phyloP scores from a whole-genome alignment of 2,329 filamentous ascomycete species.

The Pseudogymnoascus verrucosus region DNA sequence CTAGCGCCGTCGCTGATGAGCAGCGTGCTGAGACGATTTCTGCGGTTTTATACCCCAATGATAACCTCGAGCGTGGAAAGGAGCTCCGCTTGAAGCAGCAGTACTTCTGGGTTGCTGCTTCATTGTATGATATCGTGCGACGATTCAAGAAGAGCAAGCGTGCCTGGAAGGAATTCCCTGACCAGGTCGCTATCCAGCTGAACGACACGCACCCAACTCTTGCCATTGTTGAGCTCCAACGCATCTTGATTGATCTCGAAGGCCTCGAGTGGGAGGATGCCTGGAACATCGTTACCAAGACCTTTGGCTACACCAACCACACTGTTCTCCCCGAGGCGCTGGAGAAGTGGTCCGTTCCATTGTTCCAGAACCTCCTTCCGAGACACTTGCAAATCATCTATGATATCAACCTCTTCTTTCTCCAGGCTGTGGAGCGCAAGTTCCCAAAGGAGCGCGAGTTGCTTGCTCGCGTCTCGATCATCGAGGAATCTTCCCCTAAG shows the following conservation, averaged over 20 bases:
- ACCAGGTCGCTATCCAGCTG: slow-evolving; percentile 92
- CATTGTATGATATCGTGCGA: slow-evolving; percentile 89
- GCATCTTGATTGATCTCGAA: slow-evolving; percentile 83
- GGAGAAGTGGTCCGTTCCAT: slow-evolving; percentile 95
- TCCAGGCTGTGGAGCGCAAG: slow-evolving; percentile 80
- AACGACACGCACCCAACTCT: slow-evolving; percentile 97
- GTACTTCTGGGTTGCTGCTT: slow-evolving; percentile 99
- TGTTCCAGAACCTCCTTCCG: slow-evolving; percentile 87
- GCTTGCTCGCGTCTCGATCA: slow-evolving; percentile 82
- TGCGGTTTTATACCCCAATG: slow-evolving; percentile 93
- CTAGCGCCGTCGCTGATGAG: slow-evolving; percentile 89
- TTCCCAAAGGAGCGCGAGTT: slow-evolving; percentile 88
- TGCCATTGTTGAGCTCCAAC: slow-evolving; percentile 90
- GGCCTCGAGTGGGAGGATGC: slow-evolving; percentile 89
- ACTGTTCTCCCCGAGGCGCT: slow-evolving; percentile 93
- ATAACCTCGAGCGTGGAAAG: slow-evolving; percentile 93
- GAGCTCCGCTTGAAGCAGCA: slow-evolving; percentile 97
- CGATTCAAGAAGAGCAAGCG: slow-evolving; percentile 97
- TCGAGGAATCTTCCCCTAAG: slow-evolving; percentile 93
- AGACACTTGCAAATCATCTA: slow-evolving; percentile 96
- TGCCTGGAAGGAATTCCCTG: slow-evolving; percentile 83
- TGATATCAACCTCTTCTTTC: slow-evolving; percentile 92
- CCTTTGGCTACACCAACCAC: slow-evolving; percentile 97
- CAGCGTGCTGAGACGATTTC: slow-evolving; percentile 99
- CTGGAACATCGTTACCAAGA: slow-evolving; percentile 71